phyloP scores from a whole-genome alignment of 169 alveolate species.

The Cryptosporidium ubiquitum region DNA sequence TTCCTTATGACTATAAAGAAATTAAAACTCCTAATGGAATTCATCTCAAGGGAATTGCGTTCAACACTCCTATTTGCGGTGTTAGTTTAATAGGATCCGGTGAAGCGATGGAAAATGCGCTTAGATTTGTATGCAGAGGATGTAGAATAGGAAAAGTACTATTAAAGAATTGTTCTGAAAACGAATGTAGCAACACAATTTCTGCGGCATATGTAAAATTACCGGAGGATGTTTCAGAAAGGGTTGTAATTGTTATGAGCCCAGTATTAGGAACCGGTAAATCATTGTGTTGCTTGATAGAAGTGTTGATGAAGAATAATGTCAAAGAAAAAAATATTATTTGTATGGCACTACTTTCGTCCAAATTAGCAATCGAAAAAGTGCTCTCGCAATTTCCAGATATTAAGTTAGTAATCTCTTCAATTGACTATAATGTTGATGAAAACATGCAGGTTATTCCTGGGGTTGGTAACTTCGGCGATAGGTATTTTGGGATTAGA shows the following conservation, averaged over 20 bases:
- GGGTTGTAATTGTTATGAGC: constrained; percentile 81
- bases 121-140: constrained; percentile 72
- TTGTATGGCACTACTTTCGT: constrained; percentile 82
- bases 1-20: constrained; percentile 52
- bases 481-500: constrained; percentile 84
- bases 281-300: constrained; percentile 78
- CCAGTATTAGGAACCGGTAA: constrained; percentile 89
- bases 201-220: constrained; percentile 68
- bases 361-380: constrained; percentile 79
- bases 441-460: constrained; percentile 81
- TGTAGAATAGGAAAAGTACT: constrained; percentile 67
- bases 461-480: constrained; percentile 88
- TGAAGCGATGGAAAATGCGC: constrained; percentile 73
- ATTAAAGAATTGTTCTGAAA: constrained; percentile 16
- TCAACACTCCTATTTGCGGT: constrained; percentile 71
- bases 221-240: constrained; percentile 79
- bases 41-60: constrained; percentile 32
- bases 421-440: constrained; percentile 79
- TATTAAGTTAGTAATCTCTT: constrained; percentile 81
- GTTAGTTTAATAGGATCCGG: constrained; percentile 70
- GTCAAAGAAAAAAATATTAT: constrained; percentile 82
- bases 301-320: constrained; percentile 78
- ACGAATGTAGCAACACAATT: background rate
- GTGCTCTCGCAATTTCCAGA: constrained; percentile 77
- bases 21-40: constrained; percentile 50